Evolutionary conservation across 2,329 filamentous ascomycete species (phyloP), one percentile per base, ranked within the genome.

Genomic region (Seiridium unicorne): DNA sequence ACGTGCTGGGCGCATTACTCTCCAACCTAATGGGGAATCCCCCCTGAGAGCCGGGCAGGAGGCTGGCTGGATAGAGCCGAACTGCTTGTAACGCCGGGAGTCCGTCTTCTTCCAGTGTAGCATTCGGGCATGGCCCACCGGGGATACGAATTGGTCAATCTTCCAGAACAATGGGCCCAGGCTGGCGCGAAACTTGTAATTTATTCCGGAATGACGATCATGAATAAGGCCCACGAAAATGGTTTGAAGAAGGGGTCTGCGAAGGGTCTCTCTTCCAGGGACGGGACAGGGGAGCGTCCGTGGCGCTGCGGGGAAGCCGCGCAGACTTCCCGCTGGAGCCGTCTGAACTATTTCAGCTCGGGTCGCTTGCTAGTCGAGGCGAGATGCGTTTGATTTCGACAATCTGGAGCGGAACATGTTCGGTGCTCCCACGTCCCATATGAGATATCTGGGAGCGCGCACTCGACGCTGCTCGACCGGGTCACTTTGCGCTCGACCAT

Each of bases 391-490:
- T 32, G 48, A 35, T 53, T 42, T 42, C 26, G 26, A 18, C 36
- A 38, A 55, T 55, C 53, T 44, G 53, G 53, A 31, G 53, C 53
- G 53, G 53, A 36, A 53, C 51, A 53, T 36, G 31, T 34, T 36
- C 34, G 51, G 13, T 40, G 51, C 26, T 44, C 9, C 38, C 18
- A 8, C 46, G 2, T 48, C 26, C 18, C 13, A 26, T 26, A 26
- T 26, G 18, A 26, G 18, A 26, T 26, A 26, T 26, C 18, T 26
- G 18, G 18, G 18, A 26, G 18, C 18, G 18, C 18, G 18, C 18
- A 26, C 18, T 26, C 18, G 18, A 26, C 18, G 18, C 18, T 26
- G 18, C 18, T 26, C 18, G 18, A 26, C 18, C 18, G 18, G 18
- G 18, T 26, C 18, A 26, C 18, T 26, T 26, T 26, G 18, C 18